Conservation (phyloP, 768 basidiomycete species). For the Termitomyces heimii region DNA sequence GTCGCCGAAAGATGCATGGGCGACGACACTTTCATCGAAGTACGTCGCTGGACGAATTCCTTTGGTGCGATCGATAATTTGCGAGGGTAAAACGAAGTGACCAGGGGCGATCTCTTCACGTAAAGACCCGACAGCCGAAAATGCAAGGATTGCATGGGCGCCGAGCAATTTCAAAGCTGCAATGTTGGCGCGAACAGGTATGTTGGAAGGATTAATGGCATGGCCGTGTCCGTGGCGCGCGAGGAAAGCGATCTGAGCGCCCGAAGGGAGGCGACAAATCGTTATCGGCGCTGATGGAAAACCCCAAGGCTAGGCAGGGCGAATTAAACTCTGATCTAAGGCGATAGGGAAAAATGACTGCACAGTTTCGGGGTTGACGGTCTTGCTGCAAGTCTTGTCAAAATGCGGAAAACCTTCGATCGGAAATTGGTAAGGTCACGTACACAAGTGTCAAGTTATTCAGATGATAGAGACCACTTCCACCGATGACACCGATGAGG, state of each 20-base stretch:
- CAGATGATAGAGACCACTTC: slow-evolving; percentile 88
- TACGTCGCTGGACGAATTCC: slow-evolving; percentile 84
- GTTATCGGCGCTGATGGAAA: slow-evolving; percentile 85
- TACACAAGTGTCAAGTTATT: slow-evolving; percentile 87
- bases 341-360: slow-evolving; percentile 16
- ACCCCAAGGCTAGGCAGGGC: slow-evolving; percentile 76
- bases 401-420: background rate
- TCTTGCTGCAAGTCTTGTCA: slow-evolving; percentile 41
- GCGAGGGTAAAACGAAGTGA: slow-evolving; percentile 80
- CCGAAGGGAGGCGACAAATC: slow-evolving; percentile 84
- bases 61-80: slow-evolving; percentile 97
- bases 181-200: slow-evolving; percentile 90
- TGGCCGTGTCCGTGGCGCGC: slow-evolving; percentile 88
- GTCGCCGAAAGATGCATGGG: slow-evolving; percentile 92
- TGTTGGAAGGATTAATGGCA: slow-evolving; percentile 68
- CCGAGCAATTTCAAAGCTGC: slow-evolving; percentile 92
- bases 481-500: slow-evolving; percentile 85
- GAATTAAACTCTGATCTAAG: background rate
- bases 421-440: slow-evolving; percentile 33
- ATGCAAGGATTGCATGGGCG: slow-evolving; percentile 84
- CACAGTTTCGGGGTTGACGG: slow-evolving; percentile 80
- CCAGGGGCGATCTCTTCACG: slow-evolving; percentile 91
- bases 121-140: slow-evolving; percentile 93
- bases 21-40: slow-evolving; percentile 80
- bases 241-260: slow-evolving; percentile 79